Evolutionary conservation across 371 early-diverging fungal species (phyloP).

Genomic region (Aphelidium insulamus): DNA sequence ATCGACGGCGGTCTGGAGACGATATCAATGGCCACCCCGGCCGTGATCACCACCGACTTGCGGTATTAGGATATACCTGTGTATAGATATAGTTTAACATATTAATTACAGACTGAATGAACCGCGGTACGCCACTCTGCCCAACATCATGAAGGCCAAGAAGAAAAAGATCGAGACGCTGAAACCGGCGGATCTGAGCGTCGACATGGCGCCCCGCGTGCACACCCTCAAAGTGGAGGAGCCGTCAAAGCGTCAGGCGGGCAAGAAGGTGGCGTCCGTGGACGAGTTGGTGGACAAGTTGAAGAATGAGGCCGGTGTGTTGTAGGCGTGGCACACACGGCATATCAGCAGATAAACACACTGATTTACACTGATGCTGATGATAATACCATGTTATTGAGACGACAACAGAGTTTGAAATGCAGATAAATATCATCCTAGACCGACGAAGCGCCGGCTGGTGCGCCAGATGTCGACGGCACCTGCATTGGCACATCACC

Average conservation of each 20-base stretch:
- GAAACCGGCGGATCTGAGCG: slow-evolving; percentile 52
- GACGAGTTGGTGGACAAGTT: slow-evolving; percentile 81
- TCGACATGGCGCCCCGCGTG: slow-evolving; percentile 64
- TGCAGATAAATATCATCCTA: too few species aligned
- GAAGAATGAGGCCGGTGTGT: slow-evolving; percentile 39
- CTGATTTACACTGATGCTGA: too few species aligned
- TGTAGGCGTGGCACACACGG: slow-evolving; percentile 5
- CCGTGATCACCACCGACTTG: slow-evolving; percentile 87
- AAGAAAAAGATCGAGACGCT: slow-evolving; percentile 82
- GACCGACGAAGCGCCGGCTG: too few species aligned
- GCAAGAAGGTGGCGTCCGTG: slow-evolving; percentile 76
- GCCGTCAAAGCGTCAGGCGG: slow-evolving; percentile 83
- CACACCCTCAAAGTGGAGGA: slow-evolving; percentile 71
- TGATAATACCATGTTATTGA: too few species aligned
- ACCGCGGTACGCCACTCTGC: slow-evolving; percentile 86
- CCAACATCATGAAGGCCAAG: slow-evolving; percentile 96
- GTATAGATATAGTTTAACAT: background rate
- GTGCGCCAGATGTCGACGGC: too few species aligned
- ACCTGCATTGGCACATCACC: too few species aligned
- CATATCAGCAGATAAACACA: too few species aligned
- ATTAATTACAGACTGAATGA: slow-evolving; percentile 87
- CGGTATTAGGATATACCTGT: slow-evolving; percentile 26
- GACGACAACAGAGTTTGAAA: too few species aligned
- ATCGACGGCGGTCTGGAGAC: slow-evolving; percentile 95
- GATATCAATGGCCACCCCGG: slow-evolving; percentile 58